phyloP scores from a whole-genome alignment of 1,139 yeast species.

The Yamadazyma membranifaciens region DNA sequence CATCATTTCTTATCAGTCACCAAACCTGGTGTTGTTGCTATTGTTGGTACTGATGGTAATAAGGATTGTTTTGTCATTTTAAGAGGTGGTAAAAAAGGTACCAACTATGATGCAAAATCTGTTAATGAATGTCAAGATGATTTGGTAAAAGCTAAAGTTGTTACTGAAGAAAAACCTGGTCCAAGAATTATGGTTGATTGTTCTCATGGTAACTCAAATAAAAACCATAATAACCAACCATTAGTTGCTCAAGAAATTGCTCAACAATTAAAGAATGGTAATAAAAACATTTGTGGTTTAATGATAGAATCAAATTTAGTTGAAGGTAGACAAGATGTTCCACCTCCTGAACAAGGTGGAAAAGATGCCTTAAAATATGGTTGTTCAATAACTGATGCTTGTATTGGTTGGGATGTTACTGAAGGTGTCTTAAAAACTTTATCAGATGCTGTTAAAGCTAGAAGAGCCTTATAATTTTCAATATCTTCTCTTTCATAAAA shows the following conservation, averaged over 20 bases:
- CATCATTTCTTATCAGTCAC: conserved; percentile 95
- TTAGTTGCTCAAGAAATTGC: conserved; percentile 81
- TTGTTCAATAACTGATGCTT: conserved; percentile 93
- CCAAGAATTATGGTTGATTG: conserved; percentile 95
- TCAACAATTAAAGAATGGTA: conserved; percentile 77
- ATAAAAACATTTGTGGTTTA: conserved; percentile 78
- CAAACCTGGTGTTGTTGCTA: conserved; percentile 85
- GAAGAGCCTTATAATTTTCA: conserved; percentile 52
- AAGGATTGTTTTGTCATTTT: conserved; percentile 85
- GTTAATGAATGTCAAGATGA: conserved; percentile 69
- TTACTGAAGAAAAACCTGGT: conserved; percentile 42
- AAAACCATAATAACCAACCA: conserved; percentile 91
- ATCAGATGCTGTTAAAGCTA: conserved; percentile 75
- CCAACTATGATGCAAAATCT: conserved; percentile 78
- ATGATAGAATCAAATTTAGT: conserved; percentile 93
- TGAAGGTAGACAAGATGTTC: conserved; percentile 92
- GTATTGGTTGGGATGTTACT: conserved; percentile 88
- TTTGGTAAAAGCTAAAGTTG: conserved; percentile 56
- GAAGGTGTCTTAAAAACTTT: conserved; percentile 66
- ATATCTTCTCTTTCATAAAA: too few species aligned
- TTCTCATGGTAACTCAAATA: conserved; percentile 92
- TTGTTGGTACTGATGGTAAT: conserved; percentile 93
- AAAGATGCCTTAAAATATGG: conserved; percentile 78
- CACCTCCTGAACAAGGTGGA: conserved; percentile 58
- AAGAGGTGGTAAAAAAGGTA: conserved; percentile 93